A percentile compares a stretch with the other conserved stretches of the same genome.
These are phyloP conservation scores for Pseudogymnoascus sp. DNA, from an alignment of 2,329 filamentous ascomycete species.

Conservation along the genomic window DNA sequence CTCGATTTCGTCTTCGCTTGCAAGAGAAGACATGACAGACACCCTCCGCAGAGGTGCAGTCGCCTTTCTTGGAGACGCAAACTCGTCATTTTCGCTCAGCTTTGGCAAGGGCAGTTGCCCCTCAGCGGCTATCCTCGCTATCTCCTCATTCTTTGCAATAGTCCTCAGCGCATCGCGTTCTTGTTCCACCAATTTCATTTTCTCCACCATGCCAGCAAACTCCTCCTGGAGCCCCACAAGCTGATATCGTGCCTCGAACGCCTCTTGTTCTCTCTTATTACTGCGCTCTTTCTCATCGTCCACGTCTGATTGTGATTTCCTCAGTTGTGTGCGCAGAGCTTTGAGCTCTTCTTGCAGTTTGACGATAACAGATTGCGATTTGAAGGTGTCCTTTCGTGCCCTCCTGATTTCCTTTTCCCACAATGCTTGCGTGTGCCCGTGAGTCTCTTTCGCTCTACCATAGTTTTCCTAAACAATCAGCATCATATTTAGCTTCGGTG, in stretches of 20 bases:
- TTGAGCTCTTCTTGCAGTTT: slow-evolving; percentile 71
- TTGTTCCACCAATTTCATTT: slow-evolving; percentile 58
- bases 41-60: slow-evolving; percentile 39
- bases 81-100: slow-evolving; percentile 50
- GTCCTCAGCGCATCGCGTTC: slow-evolving; percentile 69
- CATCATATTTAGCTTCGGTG: slow-evolving; percentile 22
- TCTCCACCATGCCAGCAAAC: slow-evolving; percentile 54
- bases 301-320: slow-evolving; percentile 49
- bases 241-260: slow-evolving; percentile 58
- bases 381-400: slow-evolving; percentile 65
- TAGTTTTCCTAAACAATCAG: slow-evolving; percentile 53
- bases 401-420: slow-evolving; percentile 70
- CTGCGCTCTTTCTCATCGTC: slow-evolving; percentile 56
- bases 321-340: slow-evolving; percentile 45
- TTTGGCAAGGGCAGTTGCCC: slow-evolving; percentile 58
- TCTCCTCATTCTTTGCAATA: slow-evolving; percentile 64
- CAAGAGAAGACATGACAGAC: slow-evolving; percentile 45
- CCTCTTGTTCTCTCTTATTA: slow-evolving; percentile 57
- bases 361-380: slow-evolving; percentile 59
- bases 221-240: slow-evolving; percentile 59
- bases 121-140: slow-evolving; percentile 64
- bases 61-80: slow-evolving; percentile 51
- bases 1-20: slow-evolving; percentile 39
- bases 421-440: slow-evolving; percentile 55
- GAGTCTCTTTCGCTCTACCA: slow-evolving; percentile 60